Evolutionary conservation across 2,329 filamentous ascomycete genomes (phyloP), one percentile per base, ranked within the genome.

Genomic region (Colletotrichum shisoi): DNA sequence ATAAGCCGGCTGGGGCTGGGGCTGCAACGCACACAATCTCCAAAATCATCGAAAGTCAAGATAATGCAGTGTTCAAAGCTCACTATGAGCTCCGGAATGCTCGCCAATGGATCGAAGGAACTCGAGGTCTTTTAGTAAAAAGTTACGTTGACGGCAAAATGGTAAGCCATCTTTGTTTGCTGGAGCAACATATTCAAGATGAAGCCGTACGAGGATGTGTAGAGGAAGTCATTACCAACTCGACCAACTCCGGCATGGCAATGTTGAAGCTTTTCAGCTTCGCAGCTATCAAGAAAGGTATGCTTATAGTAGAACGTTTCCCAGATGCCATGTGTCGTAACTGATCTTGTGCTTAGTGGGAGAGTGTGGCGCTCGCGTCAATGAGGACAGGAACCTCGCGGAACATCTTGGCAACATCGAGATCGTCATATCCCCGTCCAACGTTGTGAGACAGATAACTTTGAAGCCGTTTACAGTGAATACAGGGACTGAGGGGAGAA

Each of bases 11-110:
- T 15, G 17, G 2, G 2, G 0, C 0, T 17, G 62, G 62, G 6
- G 2, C 21, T 8, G 62, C 65, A 24, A 40, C 6, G 6, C 57
- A 68, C 45, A 31, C 27, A 8, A 11, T 31, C 13, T 39, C 56
- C 24, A 68, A 57, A 24, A 1, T 60, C 21, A 61, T 66, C 6
- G 49, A 68, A 31, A 66, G 65, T 7, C 3, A 66, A 21, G 56
- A 51, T 1, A 51, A 66, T 19, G 3, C 44, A 0, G 40, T 45
- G 2, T 66, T 61, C 2, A 8, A 3, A 3, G 6, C 66, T 1
- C 34, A 34, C 1, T 34, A 0, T 17, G 7, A 60, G 7, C 4
- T 66, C 17, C 13, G 27, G 0, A 59, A 60, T 9, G 34, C 40
- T 1, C 19, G 11, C 1, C 13, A 4, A 15, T 60, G 61, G 64